A percentile compares a stretch with the other conserved stretches of the same genome.
Conservation (phyloP, 805 yeast genomes). For the Candida xiaguanensis region DNA sequence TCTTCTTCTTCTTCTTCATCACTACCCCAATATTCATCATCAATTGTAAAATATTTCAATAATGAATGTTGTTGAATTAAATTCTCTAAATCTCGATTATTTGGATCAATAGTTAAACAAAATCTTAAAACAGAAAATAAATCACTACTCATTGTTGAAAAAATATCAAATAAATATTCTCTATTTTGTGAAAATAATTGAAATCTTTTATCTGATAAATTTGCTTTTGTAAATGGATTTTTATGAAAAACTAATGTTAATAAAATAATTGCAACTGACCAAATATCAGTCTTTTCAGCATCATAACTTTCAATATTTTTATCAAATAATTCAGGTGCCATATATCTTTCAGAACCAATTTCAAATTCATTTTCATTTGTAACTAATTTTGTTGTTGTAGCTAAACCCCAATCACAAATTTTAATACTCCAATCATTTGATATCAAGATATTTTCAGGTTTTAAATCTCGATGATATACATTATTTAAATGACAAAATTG, state of each 20-base stretch:
- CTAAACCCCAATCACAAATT: slow-evolving; percentile 58
- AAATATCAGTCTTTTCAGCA: slow-evolving; percentile 78
- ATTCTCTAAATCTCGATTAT: slow-evolving; percentile 63
- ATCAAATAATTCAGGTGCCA: slow-evolving; percentile 93
- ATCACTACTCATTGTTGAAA: slow-evolving; percentile 83
- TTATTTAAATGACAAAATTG: slow-evolving; percentile 47
- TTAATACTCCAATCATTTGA: slow-evolving; percentile 55
- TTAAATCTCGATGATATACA: slow-evolving; percentile 54
- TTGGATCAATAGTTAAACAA: slow-evolving; percentile 80
- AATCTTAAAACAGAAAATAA: slow-evolving; percentile 79
- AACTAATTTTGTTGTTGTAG: slow-evolving; percentile 50
- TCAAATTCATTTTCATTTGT: slow-evolving; percentile 61
- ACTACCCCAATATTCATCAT: slow-evolving; percentile 53
- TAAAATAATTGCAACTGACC: slow-evolving; percentile 86
- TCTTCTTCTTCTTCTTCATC: slow-evolving; percentile 48
- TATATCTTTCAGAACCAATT: slow-evolving; percentile 85
- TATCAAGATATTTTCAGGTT: slow-evolving; percentile 55
- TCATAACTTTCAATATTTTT: slow-evolving; percentile 56
- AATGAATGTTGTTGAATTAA: slow-evolving; percentile 59
- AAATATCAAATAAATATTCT: slow-evolving; percentile 87
- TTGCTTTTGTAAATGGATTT: slow-evolving; percentile 81
- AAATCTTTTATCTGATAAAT: slow-evolving; percentile 75
- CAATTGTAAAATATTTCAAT: slow-evolving; percentile 72
- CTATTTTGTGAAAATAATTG: slow-evolving; percentile 82
- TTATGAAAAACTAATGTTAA: slow-evolving; percentile 84